phyloP scores from a whole-genome alignment of 371 early-diverging fungal species.

The Mucor mucedo region DNA sequence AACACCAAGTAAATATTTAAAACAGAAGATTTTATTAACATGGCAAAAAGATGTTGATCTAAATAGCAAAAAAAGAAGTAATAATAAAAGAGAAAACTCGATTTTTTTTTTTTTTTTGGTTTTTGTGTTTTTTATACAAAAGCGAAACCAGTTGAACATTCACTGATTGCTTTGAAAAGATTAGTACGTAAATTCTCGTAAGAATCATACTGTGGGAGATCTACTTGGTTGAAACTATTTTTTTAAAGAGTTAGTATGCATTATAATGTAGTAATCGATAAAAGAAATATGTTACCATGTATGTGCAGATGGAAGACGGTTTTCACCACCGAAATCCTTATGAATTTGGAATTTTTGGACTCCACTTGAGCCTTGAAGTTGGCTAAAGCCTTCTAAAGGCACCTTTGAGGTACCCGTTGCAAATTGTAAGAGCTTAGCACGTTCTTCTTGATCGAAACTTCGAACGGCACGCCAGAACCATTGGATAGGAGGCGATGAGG shows the following conservation, averaged over 20 bases:
- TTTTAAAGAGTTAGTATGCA: constrained; percentile 1
- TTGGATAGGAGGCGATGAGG: constrained; percentile 88
- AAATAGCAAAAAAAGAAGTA: background rate
- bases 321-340: constrained; percentile 88
- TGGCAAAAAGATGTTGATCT: background rate
- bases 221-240: constrained; percentile 96
- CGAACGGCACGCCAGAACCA: constrained; percentile 99
- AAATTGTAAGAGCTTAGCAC: constrained; percentile 98
- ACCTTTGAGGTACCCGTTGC: constrained; percentile 98
- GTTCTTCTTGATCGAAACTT: constrained; percentile 96
- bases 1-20: background rate
- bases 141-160: constrained; percentile 96
- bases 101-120: background rate
- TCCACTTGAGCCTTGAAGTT: constrained; percentile 93
- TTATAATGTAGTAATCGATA: background rate
- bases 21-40: background rate
- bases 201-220: constrained; percentile 92
- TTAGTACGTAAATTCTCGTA: constrained; percentile 93
- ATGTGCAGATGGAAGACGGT: constrained; percentile 95
- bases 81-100: background rate
- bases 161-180: constrained; percentile 90
- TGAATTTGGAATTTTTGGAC: constrained; percentile 99
- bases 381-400: constrained; percentile 95
- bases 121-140: constrained; percentile 64
- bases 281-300: constrained; percentile 80